These are phyloP conservation scores for Neofusicoccum sp. DNA, from an alignment of 2,329 filamentous ascomycete genomes.

Conservation along the genomic window DNA sequence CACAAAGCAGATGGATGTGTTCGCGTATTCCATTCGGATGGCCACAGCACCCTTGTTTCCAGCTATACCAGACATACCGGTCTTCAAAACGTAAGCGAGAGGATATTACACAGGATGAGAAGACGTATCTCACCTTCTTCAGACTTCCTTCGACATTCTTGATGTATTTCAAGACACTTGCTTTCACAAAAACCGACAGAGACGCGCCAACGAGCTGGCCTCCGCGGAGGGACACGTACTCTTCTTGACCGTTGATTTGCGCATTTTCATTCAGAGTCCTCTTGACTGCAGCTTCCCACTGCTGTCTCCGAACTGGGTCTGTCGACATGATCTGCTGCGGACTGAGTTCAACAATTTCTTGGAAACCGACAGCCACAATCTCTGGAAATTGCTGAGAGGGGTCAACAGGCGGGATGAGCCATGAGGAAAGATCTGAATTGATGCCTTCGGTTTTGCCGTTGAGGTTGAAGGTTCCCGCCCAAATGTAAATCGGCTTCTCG, in stretches of 20 bases:
- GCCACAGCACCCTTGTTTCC: constrained; percentile 98
- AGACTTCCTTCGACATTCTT: constrained; percentile 96
- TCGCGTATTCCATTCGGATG: constrained; percentile 92
- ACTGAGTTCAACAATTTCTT: constrained; percentile 97
- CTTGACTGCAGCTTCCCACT: constrained; percentile 85
- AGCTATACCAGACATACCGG: constrained; percentile 92
- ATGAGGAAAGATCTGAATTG: constrained; percentile 77
- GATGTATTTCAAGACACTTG: constrained; percentile 74
- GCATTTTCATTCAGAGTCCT: constrained; percentile 74
- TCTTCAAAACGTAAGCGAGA: constrained; percentile 49
- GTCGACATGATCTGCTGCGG: constrained; percentile 99
- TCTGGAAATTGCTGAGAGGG: constrained; percentile 68
- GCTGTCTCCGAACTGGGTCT: constrained; percentile 79
- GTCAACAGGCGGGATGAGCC: constrained; percentile 74
- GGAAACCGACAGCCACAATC: constrained; percentile 88
- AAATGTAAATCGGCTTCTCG: constrained; percentile 74
- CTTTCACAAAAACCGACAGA: constrained; percentile 86
- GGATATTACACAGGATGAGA: neutral
- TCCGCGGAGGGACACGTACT: constrained; percentile 86
- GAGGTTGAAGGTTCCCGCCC: constrained; percentile 89
- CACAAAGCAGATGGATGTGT: constrained; percentile 90
- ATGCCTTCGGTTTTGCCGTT: constrained; percentile 84
- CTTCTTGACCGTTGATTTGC: constrained; percentile 65
- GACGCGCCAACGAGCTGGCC: constrained; percentile 95
- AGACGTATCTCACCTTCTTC: constrained; percentile 66